These are phyloP conservation scores for Didymella arachidicola DNA, from an alignment of 2,329 filamentous ascomycete genomes.

Conservation along the genomic window DNA sequence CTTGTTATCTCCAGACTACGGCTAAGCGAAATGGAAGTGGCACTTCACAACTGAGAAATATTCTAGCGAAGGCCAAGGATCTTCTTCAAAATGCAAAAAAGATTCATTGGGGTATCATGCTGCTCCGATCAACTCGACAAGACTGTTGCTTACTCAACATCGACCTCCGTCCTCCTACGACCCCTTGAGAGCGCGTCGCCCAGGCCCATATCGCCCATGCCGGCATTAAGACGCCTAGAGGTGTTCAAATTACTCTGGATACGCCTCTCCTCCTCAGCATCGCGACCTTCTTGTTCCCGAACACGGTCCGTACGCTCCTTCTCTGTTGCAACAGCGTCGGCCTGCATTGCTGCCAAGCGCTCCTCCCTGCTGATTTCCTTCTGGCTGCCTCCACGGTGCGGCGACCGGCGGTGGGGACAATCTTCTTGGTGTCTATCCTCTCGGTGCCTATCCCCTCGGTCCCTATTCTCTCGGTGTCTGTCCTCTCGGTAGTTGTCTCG, in stretches of 20 bases:
- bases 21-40: no score
- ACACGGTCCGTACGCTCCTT: constrained; percentile 46
- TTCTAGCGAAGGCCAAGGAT: not conserved
- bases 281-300: constrained; percentile 40
- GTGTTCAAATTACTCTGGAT: constrained; percentile 28
- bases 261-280: constrained; percentile 42
- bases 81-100: not conserved
- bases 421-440: not conserved
- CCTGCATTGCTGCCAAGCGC: constrained; percentile 47
- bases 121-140: not conserved
- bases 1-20: no score
- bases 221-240: constrained; percentile 29
- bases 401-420: constrained; percentile 22
- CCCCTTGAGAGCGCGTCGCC: constrained; percentile 35
- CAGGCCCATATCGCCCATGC: constrained; percentile 28
- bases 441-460: no score
- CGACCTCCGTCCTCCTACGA: constrained; percentile 22
- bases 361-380: constrained; percentile 29
- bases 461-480: no score
- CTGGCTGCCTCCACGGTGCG: constrained; percentile 32
- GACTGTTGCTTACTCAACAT: constrained; percentile 9
- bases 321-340: constrained; percentile 44
- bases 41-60: no score
- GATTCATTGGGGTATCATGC: constrained; percentile 17
- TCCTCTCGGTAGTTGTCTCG: no score